These are phyloP conservation scores for Candida xyloterini DNA, from an alignment of 805 yeast genomes.

Conservation along the genomic window DNA sequence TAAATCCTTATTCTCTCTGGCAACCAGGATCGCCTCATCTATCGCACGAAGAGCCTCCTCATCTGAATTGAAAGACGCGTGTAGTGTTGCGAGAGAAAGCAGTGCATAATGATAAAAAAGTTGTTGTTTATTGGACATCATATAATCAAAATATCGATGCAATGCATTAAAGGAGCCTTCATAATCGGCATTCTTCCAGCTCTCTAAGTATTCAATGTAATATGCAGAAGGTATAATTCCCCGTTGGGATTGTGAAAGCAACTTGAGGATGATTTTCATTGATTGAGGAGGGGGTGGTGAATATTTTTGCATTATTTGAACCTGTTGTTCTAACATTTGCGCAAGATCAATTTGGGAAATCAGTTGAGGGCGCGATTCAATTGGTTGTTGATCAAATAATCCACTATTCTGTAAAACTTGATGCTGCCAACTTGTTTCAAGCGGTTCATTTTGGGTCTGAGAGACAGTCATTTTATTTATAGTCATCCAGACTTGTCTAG, in stretches of 20 bases:
- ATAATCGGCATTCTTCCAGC: constrained; percentile 57
- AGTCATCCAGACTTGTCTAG: constrained; percentile 14
- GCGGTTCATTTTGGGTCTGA: constrained; percentile 1
- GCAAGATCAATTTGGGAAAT: constrained; percentile 52
- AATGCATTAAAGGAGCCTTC: constrained; percentile 57
- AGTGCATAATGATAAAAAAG: constrained; percentile 75
- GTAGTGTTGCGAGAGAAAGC: constrained; percentile 66
- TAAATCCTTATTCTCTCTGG: constrained; percentile 78
- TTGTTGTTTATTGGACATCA: constrained; percentile 63
- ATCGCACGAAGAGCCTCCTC: constrained; percentile 73
- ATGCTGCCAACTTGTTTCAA: constrained; percentile 12
- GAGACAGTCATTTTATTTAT: constrained; percentile 23
- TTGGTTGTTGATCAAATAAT: background rate
- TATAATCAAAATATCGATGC: constrained; percentile 66
- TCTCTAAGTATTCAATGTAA: constrained; percentile 60
- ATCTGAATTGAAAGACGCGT: constrained; percentile 63
- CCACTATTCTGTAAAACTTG: constrained; percentile 14
- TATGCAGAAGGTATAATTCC: constrained; percentile 44
- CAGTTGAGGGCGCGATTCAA: constrained; percentile 29
- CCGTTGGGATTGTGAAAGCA: constrained; percentile 47
- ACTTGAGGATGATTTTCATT: constrained; percentile 39
- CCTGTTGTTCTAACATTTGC: constrained; percentile 50
- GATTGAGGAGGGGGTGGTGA: constrained; percentile 49
- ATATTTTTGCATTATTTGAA: constrained; percentile 47
- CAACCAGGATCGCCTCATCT: constrained; percentile 83